Conservation (phyloP, 768 basidiomycete genomes). For the Suillus spraguei region DNA sequence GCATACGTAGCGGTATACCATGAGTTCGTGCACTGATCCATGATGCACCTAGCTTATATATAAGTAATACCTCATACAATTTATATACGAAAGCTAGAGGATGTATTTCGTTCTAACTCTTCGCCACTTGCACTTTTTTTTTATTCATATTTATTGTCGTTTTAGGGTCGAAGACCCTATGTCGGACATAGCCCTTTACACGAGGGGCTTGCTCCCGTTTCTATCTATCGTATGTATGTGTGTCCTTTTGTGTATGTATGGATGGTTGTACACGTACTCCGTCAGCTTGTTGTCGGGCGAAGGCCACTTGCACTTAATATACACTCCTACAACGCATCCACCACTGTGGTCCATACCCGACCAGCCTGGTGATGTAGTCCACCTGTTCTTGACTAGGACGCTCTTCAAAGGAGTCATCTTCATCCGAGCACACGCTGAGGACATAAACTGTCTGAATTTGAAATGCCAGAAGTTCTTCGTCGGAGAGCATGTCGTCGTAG, state of each 20-base stretch:
- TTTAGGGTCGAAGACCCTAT: too few species aligned
- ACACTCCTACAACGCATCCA: not conserved
- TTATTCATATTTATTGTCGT: too few species aligned
- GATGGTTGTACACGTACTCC: too few species aligned
- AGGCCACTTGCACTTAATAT: not conserved
- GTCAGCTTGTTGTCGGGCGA: too few species aligned
- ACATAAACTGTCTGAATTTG: not conserved
- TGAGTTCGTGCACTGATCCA: too few species aligned
- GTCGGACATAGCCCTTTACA: too few species aligned
- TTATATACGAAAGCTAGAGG: not conserved
- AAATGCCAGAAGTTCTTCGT: not conserved
- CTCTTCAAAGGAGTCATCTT: not conserved
- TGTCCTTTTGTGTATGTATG: too few species aligned
- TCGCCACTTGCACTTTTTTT: not conserved
- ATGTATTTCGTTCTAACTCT: not conserved
- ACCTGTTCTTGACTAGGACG: not conserved
- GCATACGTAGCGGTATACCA: too few species aligned
- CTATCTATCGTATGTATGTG: too few species aligned
- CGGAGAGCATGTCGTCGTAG: not conserved
- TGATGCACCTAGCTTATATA: too few species aligned
- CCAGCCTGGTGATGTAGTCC: not conserved
- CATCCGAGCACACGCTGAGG: not conserved
- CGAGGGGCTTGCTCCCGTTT: too few species aligned
- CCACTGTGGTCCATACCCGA: not conserved
- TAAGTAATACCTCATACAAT: too few species aligned